Base-by-base conservation (phyloP, 2,329 filamentous ascomycete species). In the Beauveria scarabaeidicola region DNA sequence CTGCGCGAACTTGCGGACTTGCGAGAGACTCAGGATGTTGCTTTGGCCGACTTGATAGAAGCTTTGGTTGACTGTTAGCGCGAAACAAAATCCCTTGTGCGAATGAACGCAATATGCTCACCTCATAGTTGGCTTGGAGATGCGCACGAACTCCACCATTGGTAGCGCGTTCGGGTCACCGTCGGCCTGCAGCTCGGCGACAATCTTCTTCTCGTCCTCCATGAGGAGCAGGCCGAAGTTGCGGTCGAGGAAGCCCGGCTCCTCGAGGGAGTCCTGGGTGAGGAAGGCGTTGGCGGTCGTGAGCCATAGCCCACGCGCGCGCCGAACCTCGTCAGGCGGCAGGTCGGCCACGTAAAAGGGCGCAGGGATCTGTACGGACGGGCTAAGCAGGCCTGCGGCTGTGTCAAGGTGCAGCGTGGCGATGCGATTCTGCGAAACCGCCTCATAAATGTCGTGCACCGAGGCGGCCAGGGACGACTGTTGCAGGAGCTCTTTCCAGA, bases 211-310 rank as follows among this genome's bases (percentile, higher is more conserved):
- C 68, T 93, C 89, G 66, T 95, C 90, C 62, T 91, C 87, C 55
- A 96, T 84, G 9, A 97, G 81, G 0, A 99, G 78, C 2, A 99
- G 77, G 0, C 89, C 90, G 67, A 95, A 96, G 70, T 96, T 90
- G 65, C 91, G 91, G 63, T 91, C 91, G 50, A 95, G 78, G 58
- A 88, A 85, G 1, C 81, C 79, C 0, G 84, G 82, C 21, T 89
- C 85, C 46, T 87, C 82, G 1, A 81, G 74, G 13, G 83, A 83
- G 61, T 92, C 89, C 38, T 90, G 84, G 44, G 85, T 80, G 19
- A 84, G 78, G 47, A 91, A 82, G 11, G 87, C 86, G 66, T 93
- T 91, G 32, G 91, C 89, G 0, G 91, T 96, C 0, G 91, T 96
- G 21, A 96, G 78, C 87, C 91, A 93, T 0, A 96, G 78, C 1